These are phyloP conservation scores for Triticum timopheevii DNA, from an alignment of 176 grass and related monocot genomes.

Conservation along the genomic window DNA sequence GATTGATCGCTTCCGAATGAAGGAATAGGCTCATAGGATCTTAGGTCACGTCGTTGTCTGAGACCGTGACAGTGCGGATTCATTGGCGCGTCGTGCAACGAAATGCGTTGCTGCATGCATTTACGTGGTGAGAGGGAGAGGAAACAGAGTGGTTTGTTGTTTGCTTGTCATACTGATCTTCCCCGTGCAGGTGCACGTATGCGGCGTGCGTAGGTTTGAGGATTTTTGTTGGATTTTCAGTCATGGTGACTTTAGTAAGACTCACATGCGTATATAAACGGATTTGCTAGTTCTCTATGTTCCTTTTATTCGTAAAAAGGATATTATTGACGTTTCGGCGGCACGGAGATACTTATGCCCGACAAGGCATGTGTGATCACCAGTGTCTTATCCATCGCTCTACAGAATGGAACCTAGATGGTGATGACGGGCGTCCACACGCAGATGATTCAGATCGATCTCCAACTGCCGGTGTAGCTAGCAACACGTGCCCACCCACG, in stretches of 20 bases:
- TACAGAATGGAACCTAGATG: background rate
- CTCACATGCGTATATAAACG: no score
- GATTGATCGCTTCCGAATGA: constrained; percentile 2
- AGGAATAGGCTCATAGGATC: background rate
- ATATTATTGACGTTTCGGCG: no score
- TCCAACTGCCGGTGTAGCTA: background rate
- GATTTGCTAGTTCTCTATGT: no score
- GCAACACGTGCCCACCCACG: background rate
- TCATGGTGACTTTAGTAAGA: no score
- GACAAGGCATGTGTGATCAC: background rate
- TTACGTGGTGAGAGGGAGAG: constrained; percentile 30
- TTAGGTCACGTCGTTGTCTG: background rate
- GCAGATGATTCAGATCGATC: background rate
- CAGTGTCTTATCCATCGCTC: background rate
- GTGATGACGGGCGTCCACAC: background rate
- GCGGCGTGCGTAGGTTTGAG: no score
- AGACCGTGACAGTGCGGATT: background rate
- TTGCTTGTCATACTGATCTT: background rate
- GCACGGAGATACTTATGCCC: no score
- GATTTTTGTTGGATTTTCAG: no score
- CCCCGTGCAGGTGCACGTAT: background rate
- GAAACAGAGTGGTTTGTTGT: background rate
- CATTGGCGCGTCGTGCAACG: background rate
- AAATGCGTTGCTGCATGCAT: background rate
- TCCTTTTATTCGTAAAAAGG: no score